Evolutionary conservation across 2,329 filamentous ascomycete species (phyloP).

Genomic region (Cordyceps militaris): DNA sequence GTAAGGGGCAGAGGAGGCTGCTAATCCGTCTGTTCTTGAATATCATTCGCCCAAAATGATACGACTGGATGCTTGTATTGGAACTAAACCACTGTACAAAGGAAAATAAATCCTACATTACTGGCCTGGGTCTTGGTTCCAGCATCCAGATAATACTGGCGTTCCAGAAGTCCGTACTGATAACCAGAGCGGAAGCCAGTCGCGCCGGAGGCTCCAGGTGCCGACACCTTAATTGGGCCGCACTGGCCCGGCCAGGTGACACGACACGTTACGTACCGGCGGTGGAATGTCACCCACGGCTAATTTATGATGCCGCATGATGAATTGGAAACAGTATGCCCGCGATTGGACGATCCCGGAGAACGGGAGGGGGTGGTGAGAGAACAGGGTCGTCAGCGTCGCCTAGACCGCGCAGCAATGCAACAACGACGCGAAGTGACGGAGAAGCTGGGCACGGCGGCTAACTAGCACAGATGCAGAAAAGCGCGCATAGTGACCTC

Average conservation of each 20-base stretch:
- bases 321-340: neutral
- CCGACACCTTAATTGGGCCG: neutral
- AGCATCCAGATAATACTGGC: no score
- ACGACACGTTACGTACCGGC: neutral
- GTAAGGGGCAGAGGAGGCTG: neutral
- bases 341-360: neutral
- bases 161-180: neutral
- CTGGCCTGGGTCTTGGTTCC: no score
- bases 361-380: neutral
- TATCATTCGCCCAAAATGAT: neutral
- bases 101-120: no score
- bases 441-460: neutral
- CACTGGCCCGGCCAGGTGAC: neutral
- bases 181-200: neutral
- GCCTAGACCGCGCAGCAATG: neutral
- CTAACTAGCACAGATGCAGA: neutral
- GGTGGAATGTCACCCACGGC: neutral
- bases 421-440: neutral
- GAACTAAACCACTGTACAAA: no score
- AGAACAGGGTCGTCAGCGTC: neutral
- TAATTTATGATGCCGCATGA: neutral
- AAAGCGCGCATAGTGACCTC: neutral
- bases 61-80: neutral
- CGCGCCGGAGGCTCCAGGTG: no score
- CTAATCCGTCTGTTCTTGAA: neutral